A percentile compares a stretch with the other conserved stretches of the same genome.
phyloP scores from a whole-genome alignment of 129 eudicot genomes.

The Centrapalus pauciflorus region DNA sequence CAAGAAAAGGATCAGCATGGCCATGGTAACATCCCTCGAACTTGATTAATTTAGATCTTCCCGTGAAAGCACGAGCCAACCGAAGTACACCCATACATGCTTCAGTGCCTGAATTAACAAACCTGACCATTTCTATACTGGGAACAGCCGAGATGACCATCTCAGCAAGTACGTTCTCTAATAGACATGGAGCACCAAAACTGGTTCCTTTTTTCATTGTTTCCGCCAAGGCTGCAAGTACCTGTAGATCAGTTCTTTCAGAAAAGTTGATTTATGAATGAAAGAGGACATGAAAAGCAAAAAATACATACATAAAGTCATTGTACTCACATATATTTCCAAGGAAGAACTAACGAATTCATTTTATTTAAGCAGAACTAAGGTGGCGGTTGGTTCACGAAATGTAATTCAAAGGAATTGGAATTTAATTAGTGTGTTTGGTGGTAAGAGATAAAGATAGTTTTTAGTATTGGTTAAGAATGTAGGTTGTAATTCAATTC shows the following conservation, averaged over 20 bases:
- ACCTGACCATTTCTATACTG: conserved; percentile 91
- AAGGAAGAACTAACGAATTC: background rate
- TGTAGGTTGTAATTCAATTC: no score
- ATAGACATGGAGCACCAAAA: conserved; percentile 98
- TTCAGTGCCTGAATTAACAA: conserved; percentile 94
- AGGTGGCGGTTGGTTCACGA: no score
- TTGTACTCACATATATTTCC: background rate
- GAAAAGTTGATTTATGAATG: background rate
- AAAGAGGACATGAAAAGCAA: background rate
- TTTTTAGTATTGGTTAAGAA: no score
- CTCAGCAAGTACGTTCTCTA: conserved; percentile 70
- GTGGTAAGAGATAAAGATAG: no score
- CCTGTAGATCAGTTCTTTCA: conserved; percentile 35
- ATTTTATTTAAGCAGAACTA: background rate
- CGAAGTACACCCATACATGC: conserved; percentile 95
- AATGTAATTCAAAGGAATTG: no score
- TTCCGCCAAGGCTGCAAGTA: conserved; percentile 80
- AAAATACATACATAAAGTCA: background rate
- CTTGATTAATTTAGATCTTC: conserved; percentile 54
- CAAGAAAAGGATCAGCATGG: conserved; percentile 85
- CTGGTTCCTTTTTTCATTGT: conserved; percentile 99
- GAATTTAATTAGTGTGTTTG: no score
- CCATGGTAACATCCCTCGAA: conserved; percentile 98
- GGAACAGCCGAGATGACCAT: conserved; percentile 91
- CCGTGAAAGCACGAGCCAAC: conserved; percentile 86